These are phyloP conservation scores for Talaromyces islandicus DNA, from an alignment of 2,329 filamentous ascomycete species.

Conservation along the genomic window DNA sequence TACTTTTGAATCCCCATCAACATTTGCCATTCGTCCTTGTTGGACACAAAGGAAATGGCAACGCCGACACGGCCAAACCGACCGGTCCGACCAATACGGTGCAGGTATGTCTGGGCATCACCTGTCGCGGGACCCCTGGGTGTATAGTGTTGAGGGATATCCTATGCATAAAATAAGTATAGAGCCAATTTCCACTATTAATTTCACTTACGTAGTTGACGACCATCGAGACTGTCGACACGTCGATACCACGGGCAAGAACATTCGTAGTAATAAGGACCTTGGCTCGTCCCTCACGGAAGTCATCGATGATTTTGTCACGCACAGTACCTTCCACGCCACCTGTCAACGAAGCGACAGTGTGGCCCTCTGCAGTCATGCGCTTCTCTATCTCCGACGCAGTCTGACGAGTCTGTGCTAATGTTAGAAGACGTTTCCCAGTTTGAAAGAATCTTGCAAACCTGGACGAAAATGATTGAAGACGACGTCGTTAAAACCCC, in stretches of 20 bases:
- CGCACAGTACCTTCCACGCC: constrained; percentile 78
- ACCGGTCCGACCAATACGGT: constrained; percentile 94
- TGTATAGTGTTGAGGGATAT: constrained; percentile 63
- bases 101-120: constrained; percentile 92
- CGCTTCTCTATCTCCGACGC: constrained; percentile 77
- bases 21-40: constrained; percentile 72
- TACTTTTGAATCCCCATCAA: constrained; percentile 72
- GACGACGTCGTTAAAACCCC: constrained; percentile 94
- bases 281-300: constrained; percentile 81
- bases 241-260: constrained; percentile 87
- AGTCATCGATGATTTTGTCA: constrained; percentile 77
- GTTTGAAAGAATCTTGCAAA: constrained; percentile 34
- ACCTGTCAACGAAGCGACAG: constrained; percentile 83
- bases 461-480: constrained; percentile 96
- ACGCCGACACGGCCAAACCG: constrained; percentile 96
- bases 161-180: constrained; percentile 29
- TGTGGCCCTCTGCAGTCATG: constrained; percentile 85
- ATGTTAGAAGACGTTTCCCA: constrained; percentile 15
- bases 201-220: constrained; percentile 73
- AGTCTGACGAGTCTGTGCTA: constrained; percentile 68
- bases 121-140: constrained; percentile 56
- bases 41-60: constrained; percentile 89
- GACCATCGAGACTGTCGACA: constrained; percentile 90
- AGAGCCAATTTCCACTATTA: neutral
- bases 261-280: constrained; percentile 98